phyloP scores from a whole-genome alignment of 179 eudicot species.

The Corrigiola litoralis region DNA sequence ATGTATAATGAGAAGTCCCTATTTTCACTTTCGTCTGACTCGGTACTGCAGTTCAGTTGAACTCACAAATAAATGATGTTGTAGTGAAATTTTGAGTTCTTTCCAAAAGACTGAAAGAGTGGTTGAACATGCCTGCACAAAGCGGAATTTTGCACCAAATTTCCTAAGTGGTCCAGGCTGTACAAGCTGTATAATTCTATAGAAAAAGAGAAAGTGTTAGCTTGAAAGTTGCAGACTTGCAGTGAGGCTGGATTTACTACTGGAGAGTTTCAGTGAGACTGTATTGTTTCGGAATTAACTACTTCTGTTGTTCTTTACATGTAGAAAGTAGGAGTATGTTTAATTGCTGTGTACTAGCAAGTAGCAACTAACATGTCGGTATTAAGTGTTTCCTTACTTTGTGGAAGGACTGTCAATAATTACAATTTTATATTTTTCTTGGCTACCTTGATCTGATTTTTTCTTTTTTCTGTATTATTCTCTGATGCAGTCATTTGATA shows the following conservation, averaged over 20 bases:
- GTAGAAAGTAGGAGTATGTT: neutral
- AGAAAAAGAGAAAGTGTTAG: neutral
- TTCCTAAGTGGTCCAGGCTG: conserved; percentile 14
- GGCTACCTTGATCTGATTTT: no score
- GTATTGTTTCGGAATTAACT: neutral
- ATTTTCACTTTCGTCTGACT: no score
- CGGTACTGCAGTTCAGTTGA: neutral
- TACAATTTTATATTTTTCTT: neutral
- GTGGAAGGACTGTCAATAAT: neutral
- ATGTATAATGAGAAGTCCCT: no score
- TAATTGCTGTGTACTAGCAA: neutral
- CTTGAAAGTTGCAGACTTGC: no score
- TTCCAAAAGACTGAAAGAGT: neutral
- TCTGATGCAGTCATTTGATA: conserved; percentile 79
- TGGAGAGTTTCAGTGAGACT: neutral
- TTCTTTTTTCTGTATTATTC: neutral
- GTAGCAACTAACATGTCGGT: neutral
- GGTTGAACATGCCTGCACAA: conserved; percentile 1
- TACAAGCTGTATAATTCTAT: conserved; percentile 3
- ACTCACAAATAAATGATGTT: neutral
- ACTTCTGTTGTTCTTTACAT: neutral
- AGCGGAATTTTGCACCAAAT: conserved; percentile 6
- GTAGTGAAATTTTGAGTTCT: neutral
- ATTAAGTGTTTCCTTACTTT: neutral
- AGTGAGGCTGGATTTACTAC: neutral